These are phyloP conservation scores for Candida oleophila DNA, from an alignment of 805 yeast genomes.

Conservation along the genomic window DNA sequence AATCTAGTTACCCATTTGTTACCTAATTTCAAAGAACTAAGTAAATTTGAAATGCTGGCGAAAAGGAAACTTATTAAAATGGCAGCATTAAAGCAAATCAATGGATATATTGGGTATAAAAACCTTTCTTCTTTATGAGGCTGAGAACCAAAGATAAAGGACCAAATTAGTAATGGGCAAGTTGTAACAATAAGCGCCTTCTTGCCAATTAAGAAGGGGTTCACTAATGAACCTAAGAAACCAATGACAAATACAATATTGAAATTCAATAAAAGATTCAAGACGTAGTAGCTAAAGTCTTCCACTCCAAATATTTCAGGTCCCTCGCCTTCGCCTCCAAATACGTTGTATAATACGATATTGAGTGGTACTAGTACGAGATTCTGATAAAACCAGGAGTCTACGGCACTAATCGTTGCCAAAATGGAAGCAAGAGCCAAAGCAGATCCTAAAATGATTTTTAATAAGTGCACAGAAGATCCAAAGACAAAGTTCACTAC, in stretches of 20 bases:
- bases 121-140: constrained; percentile 95
- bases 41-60: neutral
- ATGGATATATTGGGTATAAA: constrained; percentile 79
- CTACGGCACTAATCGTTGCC: constrained; percentile 41
- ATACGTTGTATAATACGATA: constrained; percentile 79
- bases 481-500: constrained; percentile 5
- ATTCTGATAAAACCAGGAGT: constrained; percentile 61
- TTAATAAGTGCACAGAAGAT: constrained; percentile 5
- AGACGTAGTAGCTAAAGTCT: constrained; percentile 67
- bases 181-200: constrained; percentile 15
- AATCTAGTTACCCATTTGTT: constrained; percentile 8
- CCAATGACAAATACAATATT: constrained; percentile 51
- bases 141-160: constrained; percentile 61
- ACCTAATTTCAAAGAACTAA: neutral
- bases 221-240: constrained; percentile 33
- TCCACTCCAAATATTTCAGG: constrained; percentile 91
- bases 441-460: constrained; percentile 1
- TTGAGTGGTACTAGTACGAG: constrained; percentile 74
- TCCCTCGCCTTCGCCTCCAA: constrained; percentile 66
- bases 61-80: constrained; percentile 30
- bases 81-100: constrained; percentile 63
- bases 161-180: constrained; percentile 65
- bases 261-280: constrained; percentile 74
- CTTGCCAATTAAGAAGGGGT: constrained; percentile 14
- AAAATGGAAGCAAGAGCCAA: constrained; percentile 16